Conservation (phyloP, 2,329 filamentous ascomycete genomes). For the Parascedosporium putredinis region DNA sequence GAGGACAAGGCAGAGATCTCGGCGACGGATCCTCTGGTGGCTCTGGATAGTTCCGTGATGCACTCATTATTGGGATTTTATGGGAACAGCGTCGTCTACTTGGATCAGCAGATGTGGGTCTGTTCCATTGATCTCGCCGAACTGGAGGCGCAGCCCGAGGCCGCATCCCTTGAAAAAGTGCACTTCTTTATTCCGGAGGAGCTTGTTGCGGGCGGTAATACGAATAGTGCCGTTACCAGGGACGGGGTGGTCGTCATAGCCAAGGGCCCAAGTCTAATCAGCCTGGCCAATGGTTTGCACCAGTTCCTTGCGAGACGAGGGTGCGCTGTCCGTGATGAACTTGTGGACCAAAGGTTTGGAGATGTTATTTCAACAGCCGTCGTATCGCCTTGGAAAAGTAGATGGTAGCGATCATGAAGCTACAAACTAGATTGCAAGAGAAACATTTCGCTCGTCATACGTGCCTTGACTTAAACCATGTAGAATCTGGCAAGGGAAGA, state of each 20-base stretch:
- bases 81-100: background rate
- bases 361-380: too few relatives aligned
- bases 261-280: background rate
- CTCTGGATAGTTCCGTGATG: background rate
- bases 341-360: too few relatives aligned
- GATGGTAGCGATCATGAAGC: too few relatives aligned
- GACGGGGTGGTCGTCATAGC: background rate
- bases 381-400: too few relatives aligned
- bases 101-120: background rate
- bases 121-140: background rate
- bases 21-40: background rate
- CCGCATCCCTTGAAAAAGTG: background rate
- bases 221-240: background rate
- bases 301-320: too few relatives aligned
- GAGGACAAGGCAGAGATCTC: background rate
- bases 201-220: background rate
- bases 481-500: too few relatives aligned
- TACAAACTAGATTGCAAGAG: too few relatives aligned
- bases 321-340: too few relatives aligned
- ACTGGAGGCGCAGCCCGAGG: background rate
- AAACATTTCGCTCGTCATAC: too few relatives aligned
- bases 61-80: background rate
- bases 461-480: too few relatives aligned
- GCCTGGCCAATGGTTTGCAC: too few relatives aligned
- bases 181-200: background rate